A percentile compares a stretch with the other conserved stretches of the same genome.
Evolutionary conservation across 2,329 filamentous ascomycete species (phyloP).

Genomic region (Cordyceps fumosorosea): DNA sequence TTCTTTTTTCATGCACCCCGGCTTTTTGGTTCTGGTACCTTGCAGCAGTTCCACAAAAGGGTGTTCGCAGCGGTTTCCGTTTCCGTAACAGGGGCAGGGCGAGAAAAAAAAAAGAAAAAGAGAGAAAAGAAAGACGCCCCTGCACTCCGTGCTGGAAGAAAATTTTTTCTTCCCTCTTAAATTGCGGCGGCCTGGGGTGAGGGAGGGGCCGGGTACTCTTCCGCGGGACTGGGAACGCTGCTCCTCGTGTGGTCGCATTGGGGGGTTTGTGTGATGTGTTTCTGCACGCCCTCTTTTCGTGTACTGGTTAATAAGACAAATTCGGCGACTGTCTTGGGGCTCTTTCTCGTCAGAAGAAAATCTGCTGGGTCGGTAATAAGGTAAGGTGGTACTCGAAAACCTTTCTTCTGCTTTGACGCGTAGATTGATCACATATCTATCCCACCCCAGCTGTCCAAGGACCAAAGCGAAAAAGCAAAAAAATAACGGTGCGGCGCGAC

Average conservation of each 20-base stretch:
- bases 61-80: neutral
- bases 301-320: slow-evolving; percentile 6
- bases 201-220: slow-evolving; percentile 6
- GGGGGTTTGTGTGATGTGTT: neutral
- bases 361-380: neutral
- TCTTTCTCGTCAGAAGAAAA: neutral
- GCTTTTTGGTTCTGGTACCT: slow-evolving; percentile 11
- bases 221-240: slow-evolving; percentile 2
- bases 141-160: neutral
- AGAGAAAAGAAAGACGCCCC: neutral
- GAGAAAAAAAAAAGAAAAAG: neutral
- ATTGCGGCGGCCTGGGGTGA: slow-evolving; percentile 18
- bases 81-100: neutral
- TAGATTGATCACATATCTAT: neutral
- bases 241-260: slow-evolving; percentile 4
- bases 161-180: slow-evolving; percentile 19
- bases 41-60: slow-evolving; percentile 10
- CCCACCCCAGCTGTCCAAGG: neutral
- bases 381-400: neutral
- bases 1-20: slow-evolving; percentile 8
- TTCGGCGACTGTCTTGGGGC: neutral
- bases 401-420: neutral
- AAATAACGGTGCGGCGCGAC: neutral
- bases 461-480: neutral
- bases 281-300: neutral